Evolutionary conservation across 2,329 filamentous ascomycete genomes (phyloP), one percentile per base, ranked within the genome.

Genomic region (Fusarium staphyleae): DNA sequence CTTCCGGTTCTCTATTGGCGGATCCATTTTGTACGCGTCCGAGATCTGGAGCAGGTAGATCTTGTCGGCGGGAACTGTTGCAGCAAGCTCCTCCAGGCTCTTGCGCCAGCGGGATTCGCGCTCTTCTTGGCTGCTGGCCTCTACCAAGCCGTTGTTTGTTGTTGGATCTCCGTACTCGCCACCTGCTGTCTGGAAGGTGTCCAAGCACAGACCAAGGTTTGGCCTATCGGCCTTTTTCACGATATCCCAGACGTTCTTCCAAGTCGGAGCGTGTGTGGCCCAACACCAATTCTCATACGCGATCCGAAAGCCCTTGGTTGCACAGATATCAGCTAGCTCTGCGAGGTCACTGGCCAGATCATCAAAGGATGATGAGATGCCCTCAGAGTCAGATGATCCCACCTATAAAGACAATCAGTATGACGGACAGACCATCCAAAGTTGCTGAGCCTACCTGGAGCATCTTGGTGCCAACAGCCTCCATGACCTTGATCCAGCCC

Each of bases 211-310:
- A 0, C 89, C 89, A 10, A 91, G 77, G 55, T 93, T 92, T 0
- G 79, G 76, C 3, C 85, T 73, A 60, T 89, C 74, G 2, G 86
- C 87, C 36, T 77, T 77, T 57, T 81, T 67, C 4, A 90, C 86
- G 11, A 92, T 86, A 2, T 82, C 74, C 87, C 87, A 92, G 1
- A 87, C 86, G 41, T 86, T 79, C 58, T 81, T 82, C 89, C 89
- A 93, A 1, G 75, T 78, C 0, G 86, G 82, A 0, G 88, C 87
- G 41, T 85, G 82, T 0, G 88, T 90, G 0, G 86, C 86, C 89
- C 89, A 93, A 72, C 88, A 91, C 88, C 88, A 92, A 67, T 92
- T 91, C 73, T 93, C 89, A 62, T 92, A 93, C 0, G 88, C 88
- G 14, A 93, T 74, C 6, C 82, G 79, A 68, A 85, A 83, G 0